Conservation (phyloP, 768 basidiomycete species). For the Lyophyllum shimeji region DNA sequence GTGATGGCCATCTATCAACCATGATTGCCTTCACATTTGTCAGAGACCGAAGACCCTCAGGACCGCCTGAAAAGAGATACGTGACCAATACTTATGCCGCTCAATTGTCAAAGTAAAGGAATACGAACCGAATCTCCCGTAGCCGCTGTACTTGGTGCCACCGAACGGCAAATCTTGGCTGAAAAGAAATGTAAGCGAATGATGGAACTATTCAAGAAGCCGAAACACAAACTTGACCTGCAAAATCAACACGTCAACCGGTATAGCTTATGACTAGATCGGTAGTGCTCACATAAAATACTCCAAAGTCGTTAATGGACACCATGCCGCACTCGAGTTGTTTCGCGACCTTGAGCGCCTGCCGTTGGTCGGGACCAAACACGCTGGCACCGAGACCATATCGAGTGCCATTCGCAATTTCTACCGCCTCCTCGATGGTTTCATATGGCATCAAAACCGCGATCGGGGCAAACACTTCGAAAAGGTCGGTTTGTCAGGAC, state of each 20-base stretch:
- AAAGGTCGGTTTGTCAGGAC: not conserved
- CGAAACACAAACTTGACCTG: constrained; percentile 63
- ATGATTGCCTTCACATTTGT: constrained; percentile 89
- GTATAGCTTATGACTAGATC: not conserved
- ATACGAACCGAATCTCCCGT: constrained; percentile 83
- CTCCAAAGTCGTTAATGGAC: constrained; percentile 91
- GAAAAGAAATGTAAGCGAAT: constrained; percentile 14
- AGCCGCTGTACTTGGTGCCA: constrained; percentile 87
- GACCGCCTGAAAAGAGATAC: constrained; percentile 62
- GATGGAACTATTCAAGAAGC: constrained; percentile 6
- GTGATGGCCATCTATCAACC: constrained; percentile 80
- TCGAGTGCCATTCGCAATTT: constrained; percentile 82
- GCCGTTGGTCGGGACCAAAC: constrained; percentile 81
- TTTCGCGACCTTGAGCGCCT: constrained; percentile 79
- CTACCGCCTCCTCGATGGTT: constrained; percentile 79
- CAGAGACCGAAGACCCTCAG: constrained; percentile 87
- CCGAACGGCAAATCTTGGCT: constrained; percentile 95
- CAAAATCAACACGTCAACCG: constrained; percentile 3
- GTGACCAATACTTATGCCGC: constrained; percentile 11
- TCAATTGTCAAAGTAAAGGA: not conserved
- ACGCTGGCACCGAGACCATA: constrained; percentile 95
- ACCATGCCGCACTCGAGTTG: constrained; percentile 95
- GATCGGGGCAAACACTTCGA: constrained; percentile 87
- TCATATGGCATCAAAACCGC: constrained; percentile 86
- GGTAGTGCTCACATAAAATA: constrained; percentile 67